phyloP scores from a whole-genome alignment of 257 asterid genomes.

The Fraxinus americana region DNA sequence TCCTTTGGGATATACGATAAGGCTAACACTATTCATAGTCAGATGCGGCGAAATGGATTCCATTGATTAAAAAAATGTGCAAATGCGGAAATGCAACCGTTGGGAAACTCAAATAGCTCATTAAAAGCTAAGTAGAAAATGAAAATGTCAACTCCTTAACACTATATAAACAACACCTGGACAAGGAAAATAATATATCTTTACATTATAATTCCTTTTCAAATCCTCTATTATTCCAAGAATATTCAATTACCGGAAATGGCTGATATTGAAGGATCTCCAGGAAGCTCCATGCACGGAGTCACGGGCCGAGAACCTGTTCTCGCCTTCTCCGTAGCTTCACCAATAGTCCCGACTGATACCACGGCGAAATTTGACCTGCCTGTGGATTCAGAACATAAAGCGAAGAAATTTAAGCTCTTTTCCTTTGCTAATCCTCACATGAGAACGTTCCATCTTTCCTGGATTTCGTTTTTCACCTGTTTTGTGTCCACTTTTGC shows the following conservation, averaged over 20 bases:
- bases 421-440: slow-evolving; percentile 53
- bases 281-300: slow-evolving; percentile 75
- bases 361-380: slow-evolving; percentile 38
- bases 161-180: neutral
- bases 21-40: neutral
- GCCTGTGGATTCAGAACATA: slow-evolving; percentile 60
- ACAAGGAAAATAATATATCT: neutral
- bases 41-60: slow-evolving; percentile 14
- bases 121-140: neutral
- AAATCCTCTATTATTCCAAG: neutral
- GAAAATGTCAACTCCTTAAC: neutral
- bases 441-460: slow-evolving; percentile 50
- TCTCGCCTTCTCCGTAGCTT: slow-evolving; percentile 40
- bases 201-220: no score
- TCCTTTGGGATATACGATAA: slow-evolving; percentile 8
- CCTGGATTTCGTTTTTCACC: slow-evolving; percentile 50
- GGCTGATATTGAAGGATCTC: slow-evolving; percentile 43
- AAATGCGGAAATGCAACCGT: neutral
- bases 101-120: neutral
- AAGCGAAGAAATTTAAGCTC: slow-evolving; percentile 43
- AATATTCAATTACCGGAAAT: neutral
- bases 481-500: slow-evolving; percentile 71
- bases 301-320: slow-evolving; percentile 66
- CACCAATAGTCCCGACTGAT: slow-evolving; percentile 41
- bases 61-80: neutral